Base-by-base conservation (phyloP, 2,329 filamentous ascomycete genomes). In the Cercospora sp. region DNA sequence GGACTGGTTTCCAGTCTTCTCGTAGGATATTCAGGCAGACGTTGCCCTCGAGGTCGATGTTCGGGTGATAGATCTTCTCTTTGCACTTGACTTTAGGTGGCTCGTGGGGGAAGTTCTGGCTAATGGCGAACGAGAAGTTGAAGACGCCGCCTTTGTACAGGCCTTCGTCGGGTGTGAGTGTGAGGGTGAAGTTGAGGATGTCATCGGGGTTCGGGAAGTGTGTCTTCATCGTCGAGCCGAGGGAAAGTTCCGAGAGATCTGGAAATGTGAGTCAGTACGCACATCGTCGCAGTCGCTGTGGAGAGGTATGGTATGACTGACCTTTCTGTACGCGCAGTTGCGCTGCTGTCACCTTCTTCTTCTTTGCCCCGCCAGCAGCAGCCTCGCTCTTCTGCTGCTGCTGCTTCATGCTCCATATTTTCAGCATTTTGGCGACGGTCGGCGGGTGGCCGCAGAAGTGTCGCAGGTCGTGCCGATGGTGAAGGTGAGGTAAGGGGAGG, bases 1-100 rank as follows among this genome's bases (percentile, higher is more conserved):
- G 83, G 55, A 99, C 95, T 0, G 95, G 95, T 85, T 98, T 99
- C 95, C 95, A 99, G 83, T 99, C 95, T 83, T 99, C 95, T 70
- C 95, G 86, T 77, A 99, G 82, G 76, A 99, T 99, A 80, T 99
- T 99, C 77, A 99, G 83, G 84, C 95, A 99, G 71, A 99, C 94
- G 79, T 99, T 99, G 74, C 95, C 95, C 79, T 98, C 93, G 49
- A 97, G 86, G 78, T 99, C 95, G 79, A 99, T 99, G 81, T 99
- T 99, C 5, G 95, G 95, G 80, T 99, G 95, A 83, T 99, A 99
- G 76, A 99, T 98, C 85, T 97, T 98, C 82, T 99, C 92, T 74
- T 90, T 91, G 83, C 95, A 98, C 78, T 92, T 95, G 75, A 99
- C 95, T 82, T 98, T 98, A 21, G 95, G 95, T 71, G 95, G 94